Base-by-base conservation (phyloP, 2,329 filamentous ascomycete genomes). In the Cadophora sp. region DNA sequence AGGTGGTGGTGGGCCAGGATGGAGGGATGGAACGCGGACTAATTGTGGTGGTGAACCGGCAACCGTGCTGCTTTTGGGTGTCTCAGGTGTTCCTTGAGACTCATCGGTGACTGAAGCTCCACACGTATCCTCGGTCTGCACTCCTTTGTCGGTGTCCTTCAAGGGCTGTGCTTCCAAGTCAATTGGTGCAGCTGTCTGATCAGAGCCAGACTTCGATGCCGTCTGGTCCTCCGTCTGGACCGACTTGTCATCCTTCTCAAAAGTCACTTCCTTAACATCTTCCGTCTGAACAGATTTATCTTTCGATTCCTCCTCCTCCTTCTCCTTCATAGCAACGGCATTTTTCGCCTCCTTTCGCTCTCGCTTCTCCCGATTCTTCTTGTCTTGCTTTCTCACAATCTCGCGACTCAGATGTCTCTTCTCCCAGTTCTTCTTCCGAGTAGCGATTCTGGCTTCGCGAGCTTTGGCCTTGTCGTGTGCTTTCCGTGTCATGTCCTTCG, bases 381-480 rank as follows among this genome's bases (percentile, higher is more conserved):
- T 81, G 3, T 75, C 70, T 69, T 81, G 79, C 61, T 79, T 80
- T 59, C 76, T 78, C n/a, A 73, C 70, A 53, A 80, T 76, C 30
- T 79, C 77, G 56, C 78, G 76, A 60, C 74, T 78, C 11, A 77
- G 70, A 41, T 83, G 81, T 1, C 84, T 77, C 73, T 79, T 81
- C 76, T 85, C 81, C 81, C 85, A 86, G 68, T 82, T 78, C n/a
- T 77, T 75, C 56, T 81, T 84, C 0, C 66, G 84, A 80, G 65
- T 81, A 79, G 72, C 74, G 72, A 83, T 81, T 74, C 85, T 82
- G 27, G 83, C 78, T 27, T 73, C 71, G 56, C 70, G 62, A 9
- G 74, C 74, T 43, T 74, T 73, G 16, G 68, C 63, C 39, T 73
- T 76, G 39, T 76, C 72, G 8, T 62, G 56, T 7, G 48, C 50